Base-by-base conservation (phyloP, 192 early-diverging fungal genomes). In the Anaeromyces robustus region DNA sequence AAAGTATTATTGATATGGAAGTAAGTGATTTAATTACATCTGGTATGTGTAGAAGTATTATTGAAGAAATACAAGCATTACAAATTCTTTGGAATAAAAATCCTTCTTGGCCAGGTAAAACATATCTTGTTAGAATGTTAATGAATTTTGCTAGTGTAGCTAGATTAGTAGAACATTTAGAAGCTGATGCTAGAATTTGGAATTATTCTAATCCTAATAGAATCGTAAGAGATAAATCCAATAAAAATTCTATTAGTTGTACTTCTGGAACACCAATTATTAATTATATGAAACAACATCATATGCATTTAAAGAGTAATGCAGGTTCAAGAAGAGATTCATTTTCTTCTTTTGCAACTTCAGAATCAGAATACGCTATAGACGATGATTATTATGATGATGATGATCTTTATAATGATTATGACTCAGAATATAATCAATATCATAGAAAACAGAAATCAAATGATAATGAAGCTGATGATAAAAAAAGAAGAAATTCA, bases 151-250 rank as follows among this genome's bases (percentile, higher is more conserved):
- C 93, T 26, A 88, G 87, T 18, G 86, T 95, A 28, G 94, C 92
- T 22, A 86, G 94, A 39, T 86, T 95, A 29, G 89, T 95, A 2
- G 92, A 95, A 82, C 91, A 91, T 86, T 88, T 94, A 86, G 92
- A 95, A 78, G 93, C 92, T 26, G 93, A 95, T 82, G 86, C 88
- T 12, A 86, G 85, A 17, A 88, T 92, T 78, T 94, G 94, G 94
- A 84, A 78, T 13, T 84, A 87, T 68, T 80, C 87, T 32, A 82
- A 80, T 81, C 52, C 52, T 3, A 68, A 68, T 68, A 68, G n/a
- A 68, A n/a, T 68, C 0, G 11, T n/a, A 9, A 68, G n/a, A 82
- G 82, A 79, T 84, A 78, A n/a, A 77, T 85, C 30, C 79, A 79
- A 31, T 29, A 86, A 39, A 80, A 78, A 30, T 78, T 85, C 30